phyloP scores from a whole-genome alignment of 441 rosid species.

The Oxalis stricta region DNA sequence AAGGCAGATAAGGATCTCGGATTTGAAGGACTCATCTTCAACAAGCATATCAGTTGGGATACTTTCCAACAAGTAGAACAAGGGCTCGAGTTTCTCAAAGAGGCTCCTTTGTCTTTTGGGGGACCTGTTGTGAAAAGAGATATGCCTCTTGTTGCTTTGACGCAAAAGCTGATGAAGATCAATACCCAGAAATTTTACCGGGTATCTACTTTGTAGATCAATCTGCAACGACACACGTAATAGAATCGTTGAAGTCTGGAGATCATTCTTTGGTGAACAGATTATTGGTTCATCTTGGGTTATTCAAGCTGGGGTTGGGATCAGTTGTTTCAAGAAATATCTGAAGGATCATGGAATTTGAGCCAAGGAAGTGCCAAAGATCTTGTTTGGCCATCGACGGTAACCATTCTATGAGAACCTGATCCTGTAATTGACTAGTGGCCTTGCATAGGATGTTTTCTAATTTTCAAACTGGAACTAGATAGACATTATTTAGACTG shows the following conservation, averaged over 20 bases:
- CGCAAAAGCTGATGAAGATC: slow-evolving; percentile 20
- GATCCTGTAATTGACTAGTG: no score
- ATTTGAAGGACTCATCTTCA: slow-evolving; percentile 70
- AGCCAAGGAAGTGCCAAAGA: no score
- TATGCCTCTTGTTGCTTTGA: slow-evolving; percentile 55
- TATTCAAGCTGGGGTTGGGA: slow-evolving; percentile 72
- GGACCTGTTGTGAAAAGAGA: slow-evolving; percentile 58
- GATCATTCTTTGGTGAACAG: slow-evolving; percentile 24
- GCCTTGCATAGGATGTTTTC: no score
- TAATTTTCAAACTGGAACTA: no score
- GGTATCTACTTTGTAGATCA: slow-evolving; percentile 72
- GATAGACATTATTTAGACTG: no score
- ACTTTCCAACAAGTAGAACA: slow-evolving; percentile 35
- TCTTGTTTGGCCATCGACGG: no score
- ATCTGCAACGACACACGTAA: slow-evolving; percentile 26
- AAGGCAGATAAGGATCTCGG: slow-evolving; percentile 40
- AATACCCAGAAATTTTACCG: slow-evolving; percentile 40
- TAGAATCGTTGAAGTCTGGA: slow-evolving; percentile 39
- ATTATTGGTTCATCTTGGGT: slow-evolving; percentile 90
- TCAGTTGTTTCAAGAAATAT: slow-evolving; percentile 61
- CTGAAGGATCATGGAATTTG: slow-evolving; percentile 59
- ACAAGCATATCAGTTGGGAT: slow-evolving; percentile 72
- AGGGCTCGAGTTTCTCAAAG: slow-evolving; percentile 43
- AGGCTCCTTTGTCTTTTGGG: slow-evolving; percentile 58
- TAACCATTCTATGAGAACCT: no score